A percentile compares a stretch with the other conserved stretches of the same genome.
These are phyloP conservation scores for Conoideocrella luteorostrata DNA, from an alignment of 2,329 filamentous ascomycete genomes.

Conservation along the genomic window DNA sequence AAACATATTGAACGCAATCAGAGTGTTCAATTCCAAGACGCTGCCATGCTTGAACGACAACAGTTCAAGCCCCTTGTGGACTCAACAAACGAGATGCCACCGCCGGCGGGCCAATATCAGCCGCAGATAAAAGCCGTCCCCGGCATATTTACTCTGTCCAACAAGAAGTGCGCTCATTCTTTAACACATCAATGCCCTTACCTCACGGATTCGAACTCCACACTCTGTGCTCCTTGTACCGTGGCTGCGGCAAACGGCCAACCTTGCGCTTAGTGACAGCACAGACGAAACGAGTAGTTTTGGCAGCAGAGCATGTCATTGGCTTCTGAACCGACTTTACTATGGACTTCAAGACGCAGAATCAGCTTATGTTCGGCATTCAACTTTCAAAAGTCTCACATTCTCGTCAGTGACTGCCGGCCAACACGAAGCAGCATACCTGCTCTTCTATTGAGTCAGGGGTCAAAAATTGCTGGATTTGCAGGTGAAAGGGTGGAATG, in stretches of 20 bases:
- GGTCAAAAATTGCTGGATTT: no score
- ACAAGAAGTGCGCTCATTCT: constrained; percentile 22
- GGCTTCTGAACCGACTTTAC: no score
- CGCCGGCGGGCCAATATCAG: neutral
- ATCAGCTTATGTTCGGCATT: neutral
- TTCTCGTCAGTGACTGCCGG: no score
- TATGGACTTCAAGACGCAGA: no score
- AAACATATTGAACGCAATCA: no score
- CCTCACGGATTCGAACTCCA: constrained; percentile 21
- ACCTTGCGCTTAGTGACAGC: constrained; percentile 15
- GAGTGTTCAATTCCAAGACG: no score
- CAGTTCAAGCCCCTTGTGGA: neutral
- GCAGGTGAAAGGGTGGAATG: no score
- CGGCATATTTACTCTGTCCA: constrained; percentile 15
- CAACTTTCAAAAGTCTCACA: neutral
- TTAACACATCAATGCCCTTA: constrained; percentile 20
- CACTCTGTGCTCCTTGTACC: constrained; percentile 19
- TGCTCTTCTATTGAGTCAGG: no score
- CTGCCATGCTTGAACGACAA: constrained; percentile 1
- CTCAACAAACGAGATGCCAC: neutral
- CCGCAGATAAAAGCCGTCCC: constrained; percentile 1
- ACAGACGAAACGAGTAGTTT: neutral
- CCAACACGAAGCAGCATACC: no score
- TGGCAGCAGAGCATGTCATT: no score
- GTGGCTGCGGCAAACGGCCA: constrained; percentile 17